Conservation (phyloP, 768 basidiomycete species). For the Boletus bicolor region DNA sequence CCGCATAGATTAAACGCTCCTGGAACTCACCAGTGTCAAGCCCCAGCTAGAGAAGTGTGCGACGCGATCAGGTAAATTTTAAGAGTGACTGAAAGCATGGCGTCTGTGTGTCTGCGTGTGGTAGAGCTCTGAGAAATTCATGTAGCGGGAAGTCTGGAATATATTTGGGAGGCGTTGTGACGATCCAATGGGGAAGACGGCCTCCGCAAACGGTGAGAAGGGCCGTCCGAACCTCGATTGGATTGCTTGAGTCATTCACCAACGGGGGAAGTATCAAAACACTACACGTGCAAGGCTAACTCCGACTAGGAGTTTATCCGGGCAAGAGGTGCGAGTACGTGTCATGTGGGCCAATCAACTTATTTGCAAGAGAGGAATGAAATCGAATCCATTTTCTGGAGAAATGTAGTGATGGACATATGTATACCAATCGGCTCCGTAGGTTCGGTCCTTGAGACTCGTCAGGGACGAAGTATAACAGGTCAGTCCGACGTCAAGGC, state of each 20-base stretch:
- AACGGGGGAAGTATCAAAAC: not conserved
- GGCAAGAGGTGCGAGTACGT: no score
- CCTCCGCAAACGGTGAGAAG: not conserved
- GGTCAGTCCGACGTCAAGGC: not conserved
- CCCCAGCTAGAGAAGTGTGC: slow-evolving; percentile 27
- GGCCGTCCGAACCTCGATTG: not conserved
- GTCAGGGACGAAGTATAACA: not conserved
- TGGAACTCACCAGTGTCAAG: slow-evolving; percentile 28
- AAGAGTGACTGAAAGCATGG: slow-evolving; percentile 15
- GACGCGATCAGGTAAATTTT: slow-evolving; percentile 27
- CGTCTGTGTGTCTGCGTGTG: not conserved
- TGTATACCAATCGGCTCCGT: not conserved
- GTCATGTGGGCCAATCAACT: no score
- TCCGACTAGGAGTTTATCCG: not conserved
- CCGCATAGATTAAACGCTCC: not conserved
- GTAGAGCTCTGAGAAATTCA: not conserved
- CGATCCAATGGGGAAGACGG: not conserved
- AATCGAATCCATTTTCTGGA: not conserved
- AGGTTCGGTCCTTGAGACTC: not conserved
- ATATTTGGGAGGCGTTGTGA: not conserved
- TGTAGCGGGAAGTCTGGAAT: not conserved
- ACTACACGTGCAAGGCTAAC: not conserved
- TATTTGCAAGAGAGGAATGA: not conserved
- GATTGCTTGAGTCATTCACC: not conserved
- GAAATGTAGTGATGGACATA: not conserved